Evolutionary conservation across 768 basidiomycete species (phyloP).

Genomic region (Mycena olivaceomarginata): DNA sequence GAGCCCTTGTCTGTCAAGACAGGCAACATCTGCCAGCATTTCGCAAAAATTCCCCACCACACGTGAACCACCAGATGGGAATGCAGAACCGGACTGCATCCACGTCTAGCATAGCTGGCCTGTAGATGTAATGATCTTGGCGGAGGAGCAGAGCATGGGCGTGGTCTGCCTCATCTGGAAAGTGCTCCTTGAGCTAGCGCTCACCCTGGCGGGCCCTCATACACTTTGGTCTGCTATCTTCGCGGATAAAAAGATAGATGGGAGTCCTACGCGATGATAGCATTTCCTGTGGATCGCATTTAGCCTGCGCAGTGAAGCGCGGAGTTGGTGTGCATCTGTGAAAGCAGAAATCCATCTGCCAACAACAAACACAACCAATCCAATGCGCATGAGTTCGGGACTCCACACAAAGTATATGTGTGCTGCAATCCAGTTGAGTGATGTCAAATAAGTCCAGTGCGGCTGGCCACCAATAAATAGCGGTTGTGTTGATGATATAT

Average conservation of each 20-base stretch:
- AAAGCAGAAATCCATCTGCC: too few species aligned
- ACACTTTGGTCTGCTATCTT: constrained; percentile 49
- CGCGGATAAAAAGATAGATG: constrained; percentile 56
- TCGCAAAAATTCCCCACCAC: background rate
- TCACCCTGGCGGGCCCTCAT: constrained; percentile 48
- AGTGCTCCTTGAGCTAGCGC: constrained; percentile 53
- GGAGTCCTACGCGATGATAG: constrained; percentile 53
- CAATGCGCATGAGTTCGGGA: too few species aligned
- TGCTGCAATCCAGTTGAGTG: too few species aligned
- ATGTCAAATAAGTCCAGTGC: too few species aligned
- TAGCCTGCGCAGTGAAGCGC: too few species aligned
- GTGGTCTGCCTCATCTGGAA: constrained; percentile 44
- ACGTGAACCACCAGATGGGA: constrained; percentile 43
- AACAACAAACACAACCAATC: too few species aligned
- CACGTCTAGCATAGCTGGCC: constrained; percentile 34
- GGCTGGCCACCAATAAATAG: too few species aligned
- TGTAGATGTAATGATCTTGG: constrained; percentile 32
- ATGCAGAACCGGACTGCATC: constrained; percentile 27
- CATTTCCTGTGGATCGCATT: constrained; percentile 53
- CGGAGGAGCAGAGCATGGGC: constrained; percentile 49
- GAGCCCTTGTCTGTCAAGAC: background rate
- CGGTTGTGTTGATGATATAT: too few species aligned
- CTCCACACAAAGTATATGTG: too few species aligned
- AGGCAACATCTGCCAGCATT: constrained; percentile 14
- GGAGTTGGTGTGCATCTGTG: too few species aligned